Evolutionary conservation across 2,329 filamentous ascomycete species (phyloP), one percentile per base, ranked within the genome.

Genomic region (Chrysosporium keratinophilum): DNA sequence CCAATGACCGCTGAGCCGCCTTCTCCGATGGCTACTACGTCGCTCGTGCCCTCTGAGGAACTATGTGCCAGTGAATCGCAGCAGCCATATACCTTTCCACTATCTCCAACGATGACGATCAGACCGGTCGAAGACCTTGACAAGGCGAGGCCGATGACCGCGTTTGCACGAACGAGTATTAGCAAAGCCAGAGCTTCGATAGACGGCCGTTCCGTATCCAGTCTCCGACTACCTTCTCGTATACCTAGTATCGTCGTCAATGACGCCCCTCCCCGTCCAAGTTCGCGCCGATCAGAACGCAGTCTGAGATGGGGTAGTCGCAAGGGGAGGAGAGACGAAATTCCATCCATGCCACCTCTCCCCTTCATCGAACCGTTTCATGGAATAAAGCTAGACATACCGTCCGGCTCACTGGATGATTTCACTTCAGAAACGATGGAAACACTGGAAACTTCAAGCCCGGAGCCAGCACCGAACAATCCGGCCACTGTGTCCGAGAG

Each of bases 321-420:
- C 63, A 56, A 65, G 62, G 50, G 39, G 14, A 42, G 39, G 19
- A 37, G 41, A 41, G 56, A 53, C 59, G 49, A 69, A 62, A 60
- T 61, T 43, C 63, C 65, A 43, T 54, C 58, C 9, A 64, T 67
- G 33, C 61, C 64, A 20, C 61, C 64, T 60, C 41, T 57, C 4
- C 56, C 56, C 6, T 15, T n/a, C 15, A 35, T 57, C 15, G 47
- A 45, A 4, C 61, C 67, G 1, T 79, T 78, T 62, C 68, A 70
- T 52, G 72, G 72, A 40, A 74, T 82, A 41, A 72, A 76, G 39
- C 72, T 79, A 57, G 70, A 77, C 56, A 80, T 83, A 54, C 79
- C 80, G 3, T 76, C 73, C 2, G 72, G 72, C 35, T 72, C 69
- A 52, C 72, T 81, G 45, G 77, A 78, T 54, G 78, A 77, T 39